A percentile compares a stretch with the other conserved stretches of the same genome.
phyloP scores from a whole-genome alignment of 73 alveolate genomes.

The Paramecium sonneborni region DNA sequence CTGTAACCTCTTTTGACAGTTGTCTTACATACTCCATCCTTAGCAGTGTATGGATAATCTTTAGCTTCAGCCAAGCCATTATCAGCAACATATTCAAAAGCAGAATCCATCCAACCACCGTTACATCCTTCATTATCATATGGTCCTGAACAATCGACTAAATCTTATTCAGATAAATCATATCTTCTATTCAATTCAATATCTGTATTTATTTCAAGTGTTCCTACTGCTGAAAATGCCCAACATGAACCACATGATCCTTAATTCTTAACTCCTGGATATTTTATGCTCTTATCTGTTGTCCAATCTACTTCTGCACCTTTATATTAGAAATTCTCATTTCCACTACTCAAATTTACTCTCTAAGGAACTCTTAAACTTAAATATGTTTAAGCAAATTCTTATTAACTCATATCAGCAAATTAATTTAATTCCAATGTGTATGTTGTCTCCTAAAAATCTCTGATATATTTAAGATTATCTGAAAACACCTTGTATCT shows the following conservation, averaged over 20 bases:
- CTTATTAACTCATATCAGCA: conserved; percentile 1
- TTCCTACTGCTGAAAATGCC: conserved; percentile 77
- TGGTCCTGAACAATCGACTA: conserved; percentile 81
- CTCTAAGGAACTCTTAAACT: not conserved
- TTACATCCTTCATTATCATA: conserved; percentile 79
- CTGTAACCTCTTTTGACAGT: not conserved
- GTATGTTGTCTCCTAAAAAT: not conserved
- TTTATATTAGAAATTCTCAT: not conserved
- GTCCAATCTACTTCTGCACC: not conserved
- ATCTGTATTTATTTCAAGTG: conserved; percentile 56
- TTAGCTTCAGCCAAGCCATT: conserved; percentile 56
- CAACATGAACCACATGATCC: conserved; percentile 65
- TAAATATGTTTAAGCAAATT: not conserved
- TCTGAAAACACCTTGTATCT: not conserved
- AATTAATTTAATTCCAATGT: not conserved
- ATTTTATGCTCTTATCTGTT: not conserved
- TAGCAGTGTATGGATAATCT: conserved; percentile 80
- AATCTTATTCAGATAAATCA: conserved; percentile 68
- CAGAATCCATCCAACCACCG: conserved; percentile 81
- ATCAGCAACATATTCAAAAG: conserved; percentile 68
- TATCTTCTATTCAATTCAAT: not conserved
- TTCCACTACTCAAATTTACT: not conserved
- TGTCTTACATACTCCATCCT: conserved; percentile 66
- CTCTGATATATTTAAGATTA: not conserved
- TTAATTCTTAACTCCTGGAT: conserved; percentile 35